These are phyloP conservation scores for Corylus avellana DNA, from an alignment of 306 rosid species.

Conservation along the genomic window DNA sequence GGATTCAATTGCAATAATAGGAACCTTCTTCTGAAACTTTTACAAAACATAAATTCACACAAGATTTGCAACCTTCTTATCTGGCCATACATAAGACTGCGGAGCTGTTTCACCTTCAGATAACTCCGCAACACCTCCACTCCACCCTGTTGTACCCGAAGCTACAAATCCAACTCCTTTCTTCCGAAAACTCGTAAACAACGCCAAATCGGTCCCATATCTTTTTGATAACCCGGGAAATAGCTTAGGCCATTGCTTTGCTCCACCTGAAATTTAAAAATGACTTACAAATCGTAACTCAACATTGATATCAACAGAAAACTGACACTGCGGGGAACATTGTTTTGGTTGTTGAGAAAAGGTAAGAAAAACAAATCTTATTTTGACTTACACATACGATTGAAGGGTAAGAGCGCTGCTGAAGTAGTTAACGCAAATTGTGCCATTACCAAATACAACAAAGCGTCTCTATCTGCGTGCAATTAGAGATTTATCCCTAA, in stretches of 20 bases:
- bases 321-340: not conserved
- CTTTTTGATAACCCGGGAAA: slow-evolving; percentile 38
- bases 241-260: slow-evolving; percentile 41
- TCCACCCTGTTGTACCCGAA: slow-evolving; percentile 32
- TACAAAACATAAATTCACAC: not conserved
- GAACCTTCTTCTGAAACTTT: not conserved
- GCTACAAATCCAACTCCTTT: slow-evolving; percentile 43
- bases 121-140: slow-evolving; percentile 46
- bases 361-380: not conserved
- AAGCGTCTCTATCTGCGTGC: not conserved
- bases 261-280: slow-evolving; percentile 40
- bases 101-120: slow-evolving; percentile 48
- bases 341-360: not conserved
- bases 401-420: slow-evolving; percentile 38
- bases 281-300: not conserved
- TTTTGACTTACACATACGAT: slow-evolving; percentile 30
- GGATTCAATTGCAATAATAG: not conserved
- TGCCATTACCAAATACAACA: slow-evolving; percentile 26
- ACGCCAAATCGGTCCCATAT: slow-evolving; percentile 31
- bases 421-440: slow-evolving; percentile 47
- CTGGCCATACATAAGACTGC: slow-evolving; percentile 61
- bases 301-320: not conserved
- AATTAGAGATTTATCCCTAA: not conserved
- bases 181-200: slow-evolving; percentile 29
- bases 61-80: slow-evolving; percentile 50